Conservation (phyloP, 129 eudicot species). For the Centaurea solstitialis region DNA sequence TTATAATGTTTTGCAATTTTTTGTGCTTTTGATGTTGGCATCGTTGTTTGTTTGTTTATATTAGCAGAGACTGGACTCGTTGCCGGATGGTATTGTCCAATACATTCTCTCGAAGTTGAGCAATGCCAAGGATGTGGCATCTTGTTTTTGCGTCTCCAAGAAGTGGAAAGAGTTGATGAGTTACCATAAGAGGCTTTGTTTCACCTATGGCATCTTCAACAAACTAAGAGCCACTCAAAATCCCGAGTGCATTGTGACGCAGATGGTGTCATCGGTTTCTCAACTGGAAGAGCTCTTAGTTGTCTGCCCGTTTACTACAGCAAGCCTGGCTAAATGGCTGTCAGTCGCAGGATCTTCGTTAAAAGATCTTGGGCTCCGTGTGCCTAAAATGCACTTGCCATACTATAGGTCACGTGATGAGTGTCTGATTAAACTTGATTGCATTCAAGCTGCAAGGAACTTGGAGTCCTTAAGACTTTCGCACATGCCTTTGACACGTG, state of each 20-base stretch:
- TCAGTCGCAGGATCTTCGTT: conserved; percentile 39
- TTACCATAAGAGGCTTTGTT: conserved; percentile 16
- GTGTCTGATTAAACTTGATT: conserved; percentile 35
- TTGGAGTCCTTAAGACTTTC: conserved; percentile 71
- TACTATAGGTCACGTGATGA: conserved; percentile 22
- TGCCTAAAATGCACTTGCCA: not conserved
- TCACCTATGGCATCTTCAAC: conserved; percentile 74
- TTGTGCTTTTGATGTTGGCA: no score
- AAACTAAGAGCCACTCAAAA: conserved; percentile 39
- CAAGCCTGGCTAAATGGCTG: conserved; percentile 75
- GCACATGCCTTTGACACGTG: conserved; percentile 60
- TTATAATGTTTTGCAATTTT: no score
- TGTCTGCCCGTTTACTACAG: conserved; percentile 69
- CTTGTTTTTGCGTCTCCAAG: conserved; percentile 69
- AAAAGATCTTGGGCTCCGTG: conserved; percentile 65
- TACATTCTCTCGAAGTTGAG: not conserved
- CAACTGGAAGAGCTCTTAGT: conserved; percentile 70
- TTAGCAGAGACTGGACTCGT: no score
- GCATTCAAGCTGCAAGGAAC: conserved; percentile 57
- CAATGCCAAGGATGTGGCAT: conserved; percentile 79
- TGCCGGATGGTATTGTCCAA: no score
- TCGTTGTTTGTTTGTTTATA: no score
- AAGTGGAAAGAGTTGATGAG: conserved; percentile 71
- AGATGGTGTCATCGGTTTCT: conserved; percentile 48
- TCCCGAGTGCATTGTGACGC: conserved; percentile 57